Conservation (phyloP, 176 grass and related monocot species). For the Aegilops umbellulata region DNA sequence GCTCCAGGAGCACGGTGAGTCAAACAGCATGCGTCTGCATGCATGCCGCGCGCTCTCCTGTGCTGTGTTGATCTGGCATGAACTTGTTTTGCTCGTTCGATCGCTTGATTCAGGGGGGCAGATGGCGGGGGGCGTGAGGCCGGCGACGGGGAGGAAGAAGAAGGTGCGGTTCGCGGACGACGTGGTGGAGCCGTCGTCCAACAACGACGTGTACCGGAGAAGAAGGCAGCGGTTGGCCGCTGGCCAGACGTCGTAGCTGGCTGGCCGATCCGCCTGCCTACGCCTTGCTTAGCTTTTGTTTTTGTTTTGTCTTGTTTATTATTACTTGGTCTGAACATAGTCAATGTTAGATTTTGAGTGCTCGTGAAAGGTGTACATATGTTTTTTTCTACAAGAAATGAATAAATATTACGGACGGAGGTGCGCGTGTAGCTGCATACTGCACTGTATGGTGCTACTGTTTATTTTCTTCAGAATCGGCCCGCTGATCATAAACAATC, state of each 20-base stretch:
- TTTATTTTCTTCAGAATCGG: no score
- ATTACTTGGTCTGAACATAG: not conserved
- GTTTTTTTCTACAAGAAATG: not conserved
- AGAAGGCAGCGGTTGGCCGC: not conserved
- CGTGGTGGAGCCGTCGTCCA: constrained; percentile 60
- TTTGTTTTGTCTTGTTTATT: not conserved
- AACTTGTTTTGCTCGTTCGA: not conserved
- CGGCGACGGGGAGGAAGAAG: constrained; percentile 45
- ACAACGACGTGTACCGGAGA: constrained; percentile 53
- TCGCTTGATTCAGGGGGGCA: not conserved
- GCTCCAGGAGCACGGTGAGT: not conserved
- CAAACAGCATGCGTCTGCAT: not conserved
- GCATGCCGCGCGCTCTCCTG: not conserved
- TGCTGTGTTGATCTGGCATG: not conserved
- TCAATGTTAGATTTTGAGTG: not conserved
- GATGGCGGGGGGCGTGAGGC: not conserved
- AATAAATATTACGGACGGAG: not conserved
- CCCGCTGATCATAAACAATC: no score
- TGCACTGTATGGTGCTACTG: no score
- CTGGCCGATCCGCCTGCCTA: not conserved
- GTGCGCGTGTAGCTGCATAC: not conserved
- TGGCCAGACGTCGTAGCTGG: not conserved
- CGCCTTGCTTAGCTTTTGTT: not conserved
- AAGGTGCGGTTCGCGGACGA: constrained; percentile 77
- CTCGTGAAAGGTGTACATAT: not conserved